Evolutionary conservation across 1,284 basidiomycete species (phyloP), one percentile per base, ranked within the genome.

Genomic region (Ustilago vetiveriae): DNA sequence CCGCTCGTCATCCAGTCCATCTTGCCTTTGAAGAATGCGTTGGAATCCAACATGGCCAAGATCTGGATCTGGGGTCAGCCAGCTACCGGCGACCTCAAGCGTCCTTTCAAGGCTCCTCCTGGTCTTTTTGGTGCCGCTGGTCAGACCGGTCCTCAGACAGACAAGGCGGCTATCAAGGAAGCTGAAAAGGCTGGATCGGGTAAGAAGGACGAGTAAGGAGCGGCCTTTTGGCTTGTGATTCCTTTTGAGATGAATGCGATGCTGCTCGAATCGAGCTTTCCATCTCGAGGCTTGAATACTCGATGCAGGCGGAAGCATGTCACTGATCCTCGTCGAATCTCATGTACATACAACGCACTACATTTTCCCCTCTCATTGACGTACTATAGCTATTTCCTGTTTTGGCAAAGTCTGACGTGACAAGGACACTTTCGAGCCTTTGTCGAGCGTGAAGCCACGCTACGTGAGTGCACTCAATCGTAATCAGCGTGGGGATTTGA

Each of bases 131-230:
- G 82, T 77, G 87, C 56, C 23, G 60, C 58, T 32, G 66, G 60
- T 13, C 62, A 62, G 42, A 21, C 48, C 16, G 78, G 74, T 16
- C 74, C 91, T 27, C 87, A 88, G 82, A 92, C 92, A 13, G 92
- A 94, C 83, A 89, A 88, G 62, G 92, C 92, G 13, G 86, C 90
- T 45, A 90, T 94, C 80, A 88, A 91, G 71, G 90, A 90, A 77
- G 92, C 92, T 32, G 92, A 95, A 84, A 92, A 93, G 85, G 82
- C 83, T 35, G 86, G 87, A 55, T 85, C 88, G 30, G 64, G 47
- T 24, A 91, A 92, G 86, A 92, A 92, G 86, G 90, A 90, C 49
- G 89, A 92, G 78, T 90, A 80, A n/a, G n/a, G n/a, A n/a, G n/a
- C n/a, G n/a, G n/a, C n/a, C n/a, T n/a, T n/a, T n/a, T n/a, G n/a